Conservation (phyloP, 2,329 filamentous ascomycete genomes). For the Monosporascus sp. region DNA sequence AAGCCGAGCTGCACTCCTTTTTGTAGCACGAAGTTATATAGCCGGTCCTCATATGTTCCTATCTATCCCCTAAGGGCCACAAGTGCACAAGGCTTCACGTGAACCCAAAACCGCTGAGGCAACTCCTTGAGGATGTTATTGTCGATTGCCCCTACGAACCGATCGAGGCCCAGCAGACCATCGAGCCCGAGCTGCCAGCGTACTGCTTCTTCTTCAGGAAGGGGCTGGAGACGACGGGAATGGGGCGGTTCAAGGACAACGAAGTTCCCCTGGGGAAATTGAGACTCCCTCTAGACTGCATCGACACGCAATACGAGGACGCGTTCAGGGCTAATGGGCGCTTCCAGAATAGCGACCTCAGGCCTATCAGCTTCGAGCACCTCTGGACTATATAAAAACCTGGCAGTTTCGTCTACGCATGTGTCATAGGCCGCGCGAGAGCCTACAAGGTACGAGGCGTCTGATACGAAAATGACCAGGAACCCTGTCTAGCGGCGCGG, state of each 20-base stretch:
- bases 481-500: conserved; percentile 18
- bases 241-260: conserved; percentile 21
- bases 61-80: no score
- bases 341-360: conserved; percentile 16
- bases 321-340: conserved; percentile 18
- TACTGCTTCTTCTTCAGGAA: conserved; percentile 19
- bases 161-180: conserved; percentile 15
- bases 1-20: no score
- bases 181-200: conserved; percentile 14
- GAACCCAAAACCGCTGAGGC: conserved; percentile 21
- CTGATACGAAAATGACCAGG: conserved; percentile 19
- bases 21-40: no score
- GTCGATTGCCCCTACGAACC: conserved; percentile 20
- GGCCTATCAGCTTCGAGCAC: conserved; percentile 19
- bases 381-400: conserved; percentile 21
- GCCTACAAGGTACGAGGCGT: conserved; percentile 22
- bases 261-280: conserved; percentile 14
- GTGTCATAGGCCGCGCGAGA: conserved; percentile 19
- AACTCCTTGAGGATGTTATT: conserved; percentile 22
- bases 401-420: conserved; percentile 20
- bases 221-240: conserved; percentile 18
- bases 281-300: conserved; percentile 22
- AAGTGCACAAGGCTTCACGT: conserved; percentile 19
- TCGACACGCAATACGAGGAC: conserved; percentile 22
- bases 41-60: no score